phyloP scores from a whole-genome alignment of 805 yeast species.

The Spathaspora girioi region DNA sequence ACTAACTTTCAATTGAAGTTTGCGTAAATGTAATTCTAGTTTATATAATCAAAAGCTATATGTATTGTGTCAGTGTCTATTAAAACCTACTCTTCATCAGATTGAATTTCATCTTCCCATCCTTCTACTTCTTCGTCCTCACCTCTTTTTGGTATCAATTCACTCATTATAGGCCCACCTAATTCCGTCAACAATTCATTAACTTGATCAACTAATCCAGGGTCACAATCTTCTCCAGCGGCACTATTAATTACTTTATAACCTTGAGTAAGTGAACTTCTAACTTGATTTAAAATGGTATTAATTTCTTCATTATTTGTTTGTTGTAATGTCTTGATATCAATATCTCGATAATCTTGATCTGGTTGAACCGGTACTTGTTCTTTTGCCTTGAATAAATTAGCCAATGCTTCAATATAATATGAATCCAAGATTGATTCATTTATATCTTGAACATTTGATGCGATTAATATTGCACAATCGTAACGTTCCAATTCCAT shows the following conservation, averaged over 20 bases:
- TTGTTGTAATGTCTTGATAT: slow-evolving; percentile 18
- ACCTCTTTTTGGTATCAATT: slow-evolving; percentile 30
- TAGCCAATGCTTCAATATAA: slow-evolving; percentile 80
- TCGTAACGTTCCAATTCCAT: slow-evolving; percentile 76
- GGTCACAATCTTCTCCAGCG: slow-evolving; percentile 45
- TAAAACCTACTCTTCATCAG: slow-evolving; percentile 24
- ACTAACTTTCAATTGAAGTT: no score
- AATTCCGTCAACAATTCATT: slow-evolving; percentile 46
- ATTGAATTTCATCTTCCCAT: slow-evolving; percentile 52
- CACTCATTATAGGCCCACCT: slow-evolving; percentile 58
- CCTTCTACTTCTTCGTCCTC: slow-evolving; percentile 37
- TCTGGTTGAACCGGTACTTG: slow-evolving; percentile 25
- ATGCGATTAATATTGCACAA: slow-evolving; percentile 59
- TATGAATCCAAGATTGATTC: slow-evolving; percentile 79
- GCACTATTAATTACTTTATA: slow-evolving; percentile 39
- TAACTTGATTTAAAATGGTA: slow-evolving; percentile 35
- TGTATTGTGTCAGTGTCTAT: background rate
- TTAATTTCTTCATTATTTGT: slow-evolving; percentile 24
- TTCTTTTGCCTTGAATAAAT: slow-evolving; percentile 42
- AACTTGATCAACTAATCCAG: slow-evolving; percentile 57
- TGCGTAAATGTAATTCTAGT: no score
- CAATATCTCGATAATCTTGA: slow-evolving; percentile 39
- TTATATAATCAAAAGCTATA: no score
- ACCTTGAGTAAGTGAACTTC: slow-evolving; percentile 41
- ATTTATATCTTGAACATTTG: slow-evolving; percentile 69